phyloP scores from a whole-genome alignment of 192 early-diverging fungal species.

The Glomus cerebriforme region DNA sequence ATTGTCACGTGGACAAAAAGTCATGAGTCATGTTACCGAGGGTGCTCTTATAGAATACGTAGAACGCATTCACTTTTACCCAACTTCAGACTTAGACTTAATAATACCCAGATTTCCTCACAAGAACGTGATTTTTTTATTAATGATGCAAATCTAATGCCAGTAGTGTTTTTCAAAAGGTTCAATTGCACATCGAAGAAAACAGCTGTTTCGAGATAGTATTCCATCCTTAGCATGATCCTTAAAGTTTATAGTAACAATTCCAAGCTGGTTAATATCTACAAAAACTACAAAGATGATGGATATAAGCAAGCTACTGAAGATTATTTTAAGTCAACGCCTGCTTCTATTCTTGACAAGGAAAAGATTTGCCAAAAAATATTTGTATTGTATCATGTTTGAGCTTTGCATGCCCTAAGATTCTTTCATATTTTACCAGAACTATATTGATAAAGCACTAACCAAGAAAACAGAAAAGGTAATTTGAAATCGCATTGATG shows the following conservation, averaged over 20 bases:
- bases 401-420: neutral
- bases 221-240: neutral
- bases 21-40: no score
- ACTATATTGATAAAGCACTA: conserved; percentile 4
- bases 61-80: no score
- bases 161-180: conserved; percentile 4
- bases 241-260: neutral
- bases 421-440: conserved; percentile 5
- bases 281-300: conserved; percentile 3
- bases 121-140: conserved; percentile 4
- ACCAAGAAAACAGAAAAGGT: conserved; percentile 8
- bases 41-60: no score
- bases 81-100: neutral
- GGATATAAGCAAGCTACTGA: neutral
- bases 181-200: conserved; percentile 14
- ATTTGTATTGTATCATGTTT: neutral
- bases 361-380: conserved; percentile 13
- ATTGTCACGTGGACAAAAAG: no score
- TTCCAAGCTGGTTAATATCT: neutral
- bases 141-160: neutral
- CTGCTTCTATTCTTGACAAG: conserved; percentile 16
- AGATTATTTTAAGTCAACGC: conserved; percentile 15
- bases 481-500: neutral
- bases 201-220: conserved; percentile 3
- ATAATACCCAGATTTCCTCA: neutral